These are phyloP conservation scores for Neopestalotiopsis clavispora DNA, from an alignment of 2,329 filamentous ascomycete species.

Conservation along the genomic window DNA sequence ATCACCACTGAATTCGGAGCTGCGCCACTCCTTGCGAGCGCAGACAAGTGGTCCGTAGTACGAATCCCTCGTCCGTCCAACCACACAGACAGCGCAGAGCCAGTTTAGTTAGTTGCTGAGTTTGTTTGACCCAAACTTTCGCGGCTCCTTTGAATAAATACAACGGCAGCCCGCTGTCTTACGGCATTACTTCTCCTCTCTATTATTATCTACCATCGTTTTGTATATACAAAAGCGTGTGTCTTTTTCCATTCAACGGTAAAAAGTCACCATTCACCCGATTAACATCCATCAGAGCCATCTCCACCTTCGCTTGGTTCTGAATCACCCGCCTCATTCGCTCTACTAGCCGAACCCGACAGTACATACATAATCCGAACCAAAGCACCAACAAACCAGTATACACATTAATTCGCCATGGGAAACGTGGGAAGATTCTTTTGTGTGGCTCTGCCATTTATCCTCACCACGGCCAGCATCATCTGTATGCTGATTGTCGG, in stretches of 20 bases:
- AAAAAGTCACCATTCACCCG: neutral
- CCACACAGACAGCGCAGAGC: neutral
- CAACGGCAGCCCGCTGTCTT: neutral
- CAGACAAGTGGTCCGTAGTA: neutral
- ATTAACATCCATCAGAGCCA: neutral
- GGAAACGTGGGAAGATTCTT: constrained; percentile 73
- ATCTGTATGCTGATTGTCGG: constrained; percentile 67
- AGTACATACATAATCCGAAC: neutral
- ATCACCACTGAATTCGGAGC: neutral
- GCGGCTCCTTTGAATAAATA: constrained; percentile 1
- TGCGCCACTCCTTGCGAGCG: constrained; percentile 3
- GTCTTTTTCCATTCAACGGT: neutral
- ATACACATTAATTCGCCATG: constrained; percentile 44
- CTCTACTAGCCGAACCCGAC: neutral
- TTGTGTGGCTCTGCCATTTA: constrained; percentile 88
- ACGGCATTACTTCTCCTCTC: neutral
- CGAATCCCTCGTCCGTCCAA: neutral
- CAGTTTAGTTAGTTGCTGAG: neutral
- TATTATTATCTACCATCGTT: neutral
- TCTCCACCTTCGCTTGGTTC: constrained; percentile 9
- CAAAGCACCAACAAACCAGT: neutral
- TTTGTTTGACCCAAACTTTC: neutral
- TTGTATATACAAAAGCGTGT: neutral
- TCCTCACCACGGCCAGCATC: constrained; percentile 78
- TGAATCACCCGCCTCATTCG: neutral